phyloP scores from a whole-genome alignment of 768 basidiomycete genomes.

The Tylopilus sp. region DNA sequence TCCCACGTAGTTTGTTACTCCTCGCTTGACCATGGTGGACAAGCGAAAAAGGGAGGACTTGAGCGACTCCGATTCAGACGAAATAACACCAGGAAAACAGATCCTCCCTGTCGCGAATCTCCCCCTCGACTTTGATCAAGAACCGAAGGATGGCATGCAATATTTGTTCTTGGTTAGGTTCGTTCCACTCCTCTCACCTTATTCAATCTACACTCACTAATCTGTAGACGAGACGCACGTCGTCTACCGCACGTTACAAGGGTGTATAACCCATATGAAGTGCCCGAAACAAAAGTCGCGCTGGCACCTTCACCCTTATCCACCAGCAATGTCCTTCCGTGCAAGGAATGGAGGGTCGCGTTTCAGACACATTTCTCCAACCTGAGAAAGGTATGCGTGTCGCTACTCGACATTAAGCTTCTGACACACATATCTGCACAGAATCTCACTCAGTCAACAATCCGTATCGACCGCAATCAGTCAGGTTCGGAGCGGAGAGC shows the following conservation, averaged over 20 bases:
- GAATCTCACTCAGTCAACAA: constrained; percentile 67
- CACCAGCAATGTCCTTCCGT: constrained; percentile 50
- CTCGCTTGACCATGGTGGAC: constrained; percentile 27
- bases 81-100: constrained; percentile 61
- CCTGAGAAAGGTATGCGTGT: constrained; percentile 49
- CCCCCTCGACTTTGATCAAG: constrained; percentile 61
- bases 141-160: constrained; percentile 69
- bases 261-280: constrained; percentile 66
- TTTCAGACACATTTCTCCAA: constrained; percentile 62
- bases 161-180: constrained; percentile 84
- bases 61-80: constrained; percentile 58
- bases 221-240: constrained; percentile 64
- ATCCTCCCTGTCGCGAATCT: constrained; percentile 80
- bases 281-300: constrained; percentile 27
- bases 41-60: constrained; percentile 57
- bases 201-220: constrained; percentile 7
- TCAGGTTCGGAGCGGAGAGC: constrained; percentile 27
- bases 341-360: constrained; percentile 59
- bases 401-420: not conserved
- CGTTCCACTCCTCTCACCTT: not conserved
- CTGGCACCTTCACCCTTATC: constrained; percentile 15
- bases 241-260: constrained; percentile 61
- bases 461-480: constrained; percentile 23
- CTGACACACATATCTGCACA: constrained; percentile 29
- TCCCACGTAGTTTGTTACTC: no score